Base-by-base conservation (phyloP, 345 rosid species). In the Brassica nigra region DNA sequence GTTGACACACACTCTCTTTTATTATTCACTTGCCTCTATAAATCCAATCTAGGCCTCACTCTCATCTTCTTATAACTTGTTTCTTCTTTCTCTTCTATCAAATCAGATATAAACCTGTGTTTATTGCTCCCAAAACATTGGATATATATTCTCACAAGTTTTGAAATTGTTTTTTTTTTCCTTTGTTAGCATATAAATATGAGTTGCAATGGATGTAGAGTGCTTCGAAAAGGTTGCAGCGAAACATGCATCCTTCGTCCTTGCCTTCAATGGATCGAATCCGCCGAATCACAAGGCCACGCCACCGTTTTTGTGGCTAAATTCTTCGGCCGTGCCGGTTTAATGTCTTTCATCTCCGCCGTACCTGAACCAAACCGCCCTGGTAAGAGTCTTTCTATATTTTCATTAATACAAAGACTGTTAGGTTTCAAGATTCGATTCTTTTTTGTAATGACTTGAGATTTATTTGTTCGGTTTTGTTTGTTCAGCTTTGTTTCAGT, bases 171-270 rank as follows among this genome's bases (percentile, higher is more conserved):
- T 15, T 1, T 8, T 52, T n/a, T 15, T 12, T 30, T 47, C 0
- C 1, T 10, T 14, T 27, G 4, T n/a, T 49, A 5, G 9, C 8
- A 20, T 2, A 61, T 15, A 59, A 2, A 63, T 49, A 78, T 78
- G 99, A 95, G 99, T 69, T 95, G 99, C 88, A 95, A 92, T 88
- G 99, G 99, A 0, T 95, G 97, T 85, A 80, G 97, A 85, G 99
- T 94, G 47, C 83, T 94, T 31, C 86, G 99, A 62, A 95, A 92
- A 77, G 99, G 99, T 12, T 95, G 99, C 82, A 91, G 99, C 57
- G 99, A 95, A 73, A 84, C 89, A 29, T 95, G 99, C 85, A 86
- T 95, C 71, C 81, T 95, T 54, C 95, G 99, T 18, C 95, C 97
- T 2, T 95, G 99, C 42, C 85, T 95, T 65, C 97, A 90, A 82